Evolutionary conservation across 73 alveolate species (phyloP), one percentile per base, ranked within the genome.

Genomic region (Paramecium bursaria): DNA sequence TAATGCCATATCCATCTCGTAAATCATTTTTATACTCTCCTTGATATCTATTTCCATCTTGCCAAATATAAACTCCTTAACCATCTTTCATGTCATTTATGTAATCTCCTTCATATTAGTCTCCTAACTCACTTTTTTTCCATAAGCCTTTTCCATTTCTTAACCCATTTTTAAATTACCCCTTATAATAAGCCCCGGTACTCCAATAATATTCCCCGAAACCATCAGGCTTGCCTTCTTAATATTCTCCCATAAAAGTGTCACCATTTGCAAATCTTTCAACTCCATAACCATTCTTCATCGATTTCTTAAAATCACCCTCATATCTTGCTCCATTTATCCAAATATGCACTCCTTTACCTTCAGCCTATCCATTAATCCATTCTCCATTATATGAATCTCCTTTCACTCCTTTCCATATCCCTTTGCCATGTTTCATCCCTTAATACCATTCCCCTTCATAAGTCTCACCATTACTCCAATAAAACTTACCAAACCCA

Each of bases 141-240:
- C 94, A 89, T 11, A 60, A 19, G 17, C 94, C 94, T 30, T 86
- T 89, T 4, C 94, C 94, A 48, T 89, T 91, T 73, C 90, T 89
- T 55, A 89, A 67, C 7, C 94, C 91, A 53, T 89, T 74, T 42
- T 19, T 75, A 51, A 89, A 89, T 31, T 89, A 75, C 10, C 94
- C 94, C 42, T 74, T 75, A 86, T 89, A 89, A 15, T 74, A 47
- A 27, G 74, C 51, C 0, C 88, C 88, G 7, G 35, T 54, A 19
- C 76, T 67, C 88, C 88, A 76, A 52, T 76, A 76, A 31, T 76
- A 76, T 54, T 76, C 79, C 4, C 88, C 88, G 22, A 9, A 13
- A 13, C 94, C 94, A 19, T 86, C 86, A 4, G 94, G 94, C 46
- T 89, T 89, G n/a, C 94, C 94, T 27, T 87, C 86, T 75, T 53